Conservation (phyloP, 345 rosid genomes). For the Hibiscus tridactylites region DNA sequence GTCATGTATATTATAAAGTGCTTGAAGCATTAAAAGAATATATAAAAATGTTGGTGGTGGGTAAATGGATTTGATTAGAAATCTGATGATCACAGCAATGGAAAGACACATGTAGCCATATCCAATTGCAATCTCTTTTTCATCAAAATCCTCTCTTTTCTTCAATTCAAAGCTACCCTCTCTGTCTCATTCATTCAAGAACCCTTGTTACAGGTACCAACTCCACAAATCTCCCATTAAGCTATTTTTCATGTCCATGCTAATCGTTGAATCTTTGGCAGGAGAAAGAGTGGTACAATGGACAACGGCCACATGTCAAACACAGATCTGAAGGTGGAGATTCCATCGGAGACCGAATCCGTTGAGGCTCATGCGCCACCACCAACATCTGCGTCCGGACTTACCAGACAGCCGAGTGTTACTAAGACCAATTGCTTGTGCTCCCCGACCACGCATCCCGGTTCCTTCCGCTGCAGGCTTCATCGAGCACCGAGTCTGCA, state of each 20-base stretch:
- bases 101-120: background rate
- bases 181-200: background rate
- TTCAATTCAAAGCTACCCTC: background rate
- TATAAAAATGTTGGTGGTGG: conserved; percentile 24
- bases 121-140: background rate
- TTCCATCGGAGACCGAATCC: conserved; percentile 17
- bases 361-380: conserved; percentile 6
- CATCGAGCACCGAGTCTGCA: conserved; percentile 44
- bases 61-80: conserved; percentile 23
- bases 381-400: conserved; percentile 7
- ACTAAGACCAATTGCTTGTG: conserved; percentile 55
- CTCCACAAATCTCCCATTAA: background rate
- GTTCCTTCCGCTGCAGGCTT: conserved; percentile 55
- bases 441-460: conserved; percentile 72
- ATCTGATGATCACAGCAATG: conserved; percentile 20
- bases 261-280: background rate
- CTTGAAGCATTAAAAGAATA: conserved; percentile 30
- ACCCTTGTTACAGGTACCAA: background rate
- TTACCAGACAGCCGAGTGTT: conserved; percentile 47
- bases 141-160: background rate
- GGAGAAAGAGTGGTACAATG: conserved; percentile 14
- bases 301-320: conserved; percentile 18
- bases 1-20: conserved; percentile 9
- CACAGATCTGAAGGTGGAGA: conserved; percentile 35
- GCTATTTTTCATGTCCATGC: background rate